Base-by-base conservation (phyloP, 768 basidiomycete genomes). In the Clitopilus hobsonii region DNA sequence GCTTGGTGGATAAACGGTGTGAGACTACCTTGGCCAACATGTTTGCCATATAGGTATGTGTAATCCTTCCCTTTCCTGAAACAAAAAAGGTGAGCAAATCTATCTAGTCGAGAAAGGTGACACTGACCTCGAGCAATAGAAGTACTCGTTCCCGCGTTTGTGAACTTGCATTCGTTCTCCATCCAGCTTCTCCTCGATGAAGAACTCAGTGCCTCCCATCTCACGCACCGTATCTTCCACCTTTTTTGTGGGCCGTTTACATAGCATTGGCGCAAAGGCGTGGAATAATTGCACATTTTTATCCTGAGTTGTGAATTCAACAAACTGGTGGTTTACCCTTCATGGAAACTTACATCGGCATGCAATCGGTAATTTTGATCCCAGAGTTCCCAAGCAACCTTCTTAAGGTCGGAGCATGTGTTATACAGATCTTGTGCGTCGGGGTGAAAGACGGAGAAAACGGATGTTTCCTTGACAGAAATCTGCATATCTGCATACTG, bases 131-230 rank as follows among this genome's bases (percentile, higher is more conserved):
- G 97, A 98, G 66, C 88, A 95, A 63, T 96, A 98, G 60, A 88
- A 91, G 65, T 91, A 98, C 65, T 92, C 86, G 56, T 91, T 89
- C 0, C 92, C 93, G 49, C 89, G 79, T 68, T 91, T 98, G 65
- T 99, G 97, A 54, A 99, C 60, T 67, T 98, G 97, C 71, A 99
- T 94, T 28, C 97, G 76, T 68, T 99, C 97, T 1, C 97, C 97
- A 61, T 99, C 97, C 1, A 98, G 78, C 67, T 98, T 99, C 72
- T 99, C 97, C 67, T 99, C 97, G 30, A 99, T 89, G 58, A 93
- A 73, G 64, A 99, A 99, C 38, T 84, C 81, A 6, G 75, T 68
- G 7, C 84, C 83, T 18, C 81, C 82, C 87, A 99, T 95, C 55
- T 88, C 82, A 60, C 86, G 89, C 49, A 96, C 84, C 0, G 93